phyloP scores from a whole-genome alignment of 306 rosid species.

The Ormosia emarginata region DNA sequence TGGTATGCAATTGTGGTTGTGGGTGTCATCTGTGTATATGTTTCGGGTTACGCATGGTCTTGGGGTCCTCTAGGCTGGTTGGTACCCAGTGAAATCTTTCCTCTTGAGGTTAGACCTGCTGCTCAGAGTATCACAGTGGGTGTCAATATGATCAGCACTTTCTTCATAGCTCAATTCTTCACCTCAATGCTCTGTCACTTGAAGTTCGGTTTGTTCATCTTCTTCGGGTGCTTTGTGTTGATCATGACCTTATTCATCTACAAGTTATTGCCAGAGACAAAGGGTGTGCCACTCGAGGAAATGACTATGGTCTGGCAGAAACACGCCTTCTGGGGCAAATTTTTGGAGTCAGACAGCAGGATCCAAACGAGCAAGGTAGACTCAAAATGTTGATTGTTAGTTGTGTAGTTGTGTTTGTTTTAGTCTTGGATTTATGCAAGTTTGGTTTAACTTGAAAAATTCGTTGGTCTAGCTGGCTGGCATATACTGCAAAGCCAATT shows the following conservation, averaged over 20 bases:
- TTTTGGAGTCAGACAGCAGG: not conserved
- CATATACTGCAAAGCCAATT: not conserved
- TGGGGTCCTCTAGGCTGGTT: conserved; percentile 94
- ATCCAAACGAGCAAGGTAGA: not conserved
- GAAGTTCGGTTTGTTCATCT: conserved; percentile 65
- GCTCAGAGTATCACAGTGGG: conserved; percentile 54
- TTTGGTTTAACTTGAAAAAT: not conserved
- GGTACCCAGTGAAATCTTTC: conserved; percentile 73
- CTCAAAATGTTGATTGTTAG: not conserved
- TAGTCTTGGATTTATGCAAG: not conserved
- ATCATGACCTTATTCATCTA: conserved; percentile 56
- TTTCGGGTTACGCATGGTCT: conserved; percentile 71
- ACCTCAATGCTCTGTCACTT: conserved; percentile 63
- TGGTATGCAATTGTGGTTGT: conserved; percentile 51
- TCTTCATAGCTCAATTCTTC: conserved; percentile 63
- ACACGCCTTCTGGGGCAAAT: conserved; percentile 62
- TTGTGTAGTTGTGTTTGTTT: not conserved
- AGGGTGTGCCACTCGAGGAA: conserved; percentile 74
- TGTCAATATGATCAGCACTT: conserved; percentile 71
- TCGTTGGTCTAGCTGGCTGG: not conserved
- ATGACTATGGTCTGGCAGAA: conserved; percentile 55
- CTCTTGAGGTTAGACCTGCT: conserved; percentile 66
- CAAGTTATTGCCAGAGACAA: conserved; percentile 59
- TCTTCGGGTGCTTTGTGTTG: conserved; percentile 53
- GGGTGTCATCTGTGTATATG: conserved; percentile 47